These are phyloP conservation scores for Mariannaea elegans DNA, from an alignment of 2,329 filamentous ascomycete genomes.

Conservation along the genomic window DNA sequence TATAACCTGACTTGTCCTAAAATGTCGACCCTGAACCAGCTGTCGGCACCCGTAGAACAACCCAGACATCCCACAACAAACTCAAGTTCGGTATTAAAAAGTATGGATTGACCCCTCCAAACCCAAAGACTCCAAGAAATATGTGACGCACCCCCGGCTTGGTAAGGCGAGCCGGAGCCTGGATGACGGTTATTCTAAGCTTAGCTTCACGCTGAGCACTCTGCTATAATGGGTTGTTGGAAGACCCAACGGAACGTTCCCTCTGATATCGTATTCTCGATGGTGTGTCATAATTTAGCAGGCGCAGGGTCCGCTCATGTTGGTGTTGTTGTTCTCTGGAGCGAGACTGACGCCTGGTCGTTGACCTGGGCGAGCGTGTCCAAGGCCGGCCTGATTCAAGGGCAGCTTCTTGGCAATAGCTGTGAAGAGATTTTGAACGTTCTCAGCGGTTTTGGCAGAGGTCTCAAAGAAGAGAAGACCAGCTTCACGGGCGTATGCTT, in stretches of 20 bases:
- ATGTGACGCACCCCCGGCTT: slow-evolving; percentile 44
- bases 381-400: slow-evolving; percentile 92
- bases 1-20: slow-evolving; percentile 31
- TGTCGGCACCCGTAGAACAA: slow-evolving; percentile 24
- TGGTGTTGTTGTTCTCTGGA: slow-evolving; percentile 66
- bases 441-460: slow-evolving; percentile 96
- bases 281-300: slow-evolving; percentile 54
- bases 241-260: slow-evolving; percentile 29
- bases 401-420: slow-evolving; percentile 98
- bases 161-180: slow-evolving; percentile 39
- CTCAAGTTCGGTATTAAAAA: slow-evolving; percentile 48
- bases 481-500: slow-evolving; percentile 93
- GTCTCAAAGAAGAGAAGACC: slow-evolving; percentile 98
- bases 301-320: slow-evolving; percentile 63
- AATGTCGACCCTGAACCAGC: slow-evolving; percentile 29
- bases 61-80: slow-evolving; percentile 38
- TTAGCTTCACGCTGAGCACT: slow-evolving; percentile 34
- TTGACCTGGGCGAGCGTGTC: slow-evolving; percentile 77
- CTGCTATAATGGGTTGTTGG: slow-evolving; percentile 34
- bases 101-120: slow-evolving; percentile 49
- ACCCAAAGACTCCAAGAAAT: slow-evolving; percentile 53
- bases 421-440: slow-evolving; percentile 94
- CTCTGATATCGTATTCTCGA: slow-evolving; percentile 30
- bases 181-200: slow-evolving; percentile 41
- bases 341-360: slow-evolving; percentile 67